Base-by-base conservation (phyloP, 2,329 filamentous ascomycete species). In the Didymellaceae sp. region DNA sequence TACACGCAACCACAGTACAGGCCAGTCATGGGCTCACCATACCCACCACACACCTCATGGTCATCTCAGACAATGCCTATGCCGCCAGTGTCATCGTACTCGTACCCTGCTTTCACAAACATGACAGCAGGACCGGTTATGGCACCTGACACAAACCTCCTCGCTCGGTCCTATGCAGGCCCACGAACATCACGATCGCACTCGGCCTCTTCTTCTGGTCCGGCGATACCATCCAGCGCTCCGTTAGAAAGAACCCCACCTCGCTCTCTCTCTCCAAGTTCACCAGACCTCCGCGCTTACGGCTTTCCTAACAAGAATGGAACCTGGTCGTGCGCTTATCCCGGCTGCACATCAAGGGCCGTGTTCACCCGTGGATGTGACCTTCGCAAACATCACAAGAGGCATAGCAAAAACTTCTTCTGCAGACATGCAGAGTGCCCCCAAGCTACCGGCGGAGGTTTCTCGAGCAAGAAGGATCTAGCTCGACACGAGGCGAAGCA, bases 401-500 rank as follows among this genome's bases (percentile, higher is more conserved):
- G 83, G 11, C 83, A 86, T 66, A 82, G 78, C 21, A 86, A 86
- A 59, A 77, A 82, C 13, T 79, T 85, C 44, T 85, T 84, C 66
- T 86, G 83, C 66, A 80, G 82, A 4, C 76, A 83, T 50, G 74
- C 80, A 39, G 81, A 81, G 10, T 86, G 83, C 63, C 80, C 82
- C 10, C 81, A 85, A 59, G 75, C 81, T 8, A 75, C 72, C 2
- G 77, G 78, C 26, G 82, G 81, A 24, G 83, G 83, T 0, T 86
- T 86, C 63, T 84, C 82, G 6, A 84, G 81, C 62, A 85, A 84
- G 64, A 86, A 86, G 61, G 83, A 86, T 55, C 78, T 83, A 16
- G 80, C 81, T 20, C 72, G 83, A 30, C 83, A 86, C 55, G 83
- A 86, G 65, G 82, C 83, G 33, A 85, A 84, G 63, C 83, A 86